A percentile compares a stretch with the other conserved stretches of the same genome.
Evolutionary conservation across 2,329 filamentous ascomycete genomes (phyloP).

Genomic region (Phyllosticta citriasiana): DNA sequence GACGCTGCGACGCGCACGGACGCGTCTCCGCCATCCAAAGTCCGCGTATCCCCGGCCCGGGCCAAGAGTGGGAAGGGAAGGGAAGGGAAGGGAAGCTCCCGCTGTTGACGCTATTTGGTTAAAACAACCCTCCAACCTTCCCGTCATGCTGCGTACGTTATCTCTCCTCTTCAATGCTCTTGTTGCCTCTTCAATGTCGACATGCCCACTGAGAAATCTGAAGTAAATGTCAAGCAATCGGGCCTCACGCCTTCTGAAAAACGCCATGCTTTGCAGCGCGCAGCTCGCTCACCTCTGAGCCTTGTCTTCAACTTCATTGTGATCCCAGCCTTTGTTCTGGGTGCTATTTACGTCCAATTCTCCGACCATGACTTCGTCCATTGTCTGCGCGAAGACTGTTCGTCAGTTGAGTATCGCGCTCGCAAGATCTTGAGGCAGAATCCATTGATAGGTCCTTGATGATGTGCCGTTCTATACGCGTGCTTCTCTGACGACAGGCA

Average conservation of each 20-base stretch:
- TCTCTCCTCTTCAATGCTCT: neutral
- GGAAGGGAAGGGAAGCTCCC: neutral
- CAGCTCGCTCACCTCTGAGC: conserved; percentile 1
- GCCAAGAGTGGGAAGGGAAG: neutral
- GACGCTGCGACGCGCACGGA: neutral
- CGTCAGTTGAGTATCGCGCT: conserved; percentile 21
- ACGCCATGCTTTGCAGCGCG: conserved; percentile 1
- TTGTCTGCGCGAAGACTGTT: conserved; percentile 2
- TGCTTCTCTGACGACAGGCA: conserved; percentile 27
- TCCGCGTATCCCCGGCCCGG: neutral
- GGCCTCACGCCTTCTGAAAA: conserved; percentile 2
- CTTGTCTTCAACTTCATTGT: conserved; percentile 7
- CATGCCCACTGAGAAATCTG: neutral
- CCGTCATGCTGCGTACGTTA: neutral
- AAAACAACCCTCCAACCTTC: neutral
- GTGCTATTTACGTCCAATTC: neutral
- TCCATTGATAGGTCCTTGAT: conserved; percentile 28
- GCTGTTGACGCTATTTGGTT: neutral
- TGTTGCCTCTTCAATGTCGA: neutral
- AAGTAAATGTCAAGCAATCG: neutral
- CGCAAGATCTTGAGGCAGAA: conserved; percentile 26
- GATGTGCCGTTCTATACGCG: neutral
- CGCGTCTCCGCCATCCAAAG: neutral
- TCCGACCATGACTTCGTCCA: neutral
- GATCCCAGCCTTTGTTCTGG: conserved; percentile 4